Evolutionary conservation across 768 basidiomycete species (phyloP).

Genomic region (Pisolithus sp.): DNA sequence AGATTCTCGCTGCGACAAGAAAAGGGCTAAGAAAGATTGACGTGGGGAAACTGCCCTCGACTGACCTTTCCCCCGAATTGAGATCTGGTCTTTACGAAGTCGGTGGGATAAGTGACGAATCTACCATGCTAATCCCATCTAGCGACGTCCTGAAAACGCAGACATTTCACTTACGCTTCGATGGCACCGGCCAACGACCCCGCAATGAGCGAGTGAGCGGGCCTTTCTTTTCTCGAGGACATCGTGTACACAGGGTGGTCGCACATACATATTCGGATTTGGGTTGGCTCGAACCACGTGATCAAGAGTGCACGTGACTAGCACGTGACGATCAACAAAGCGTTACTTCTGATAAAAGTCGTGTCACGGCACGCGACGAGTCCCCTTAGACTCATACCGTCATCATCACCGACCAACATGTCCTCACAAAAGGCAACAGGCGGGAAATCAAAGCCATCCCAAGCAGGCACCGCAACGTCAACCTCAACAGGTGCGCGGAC

Average conservation of each 20-base stretch:
- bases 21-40: not conserved
- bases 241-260: conserved; percentile 19
- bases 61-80: conserved; percentile 81
- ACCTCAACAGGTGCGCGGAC: conserved; percentile 24
- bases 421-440: conserved; percentile 46
- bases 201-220: conserved; percentile 80
- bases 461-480: no score
- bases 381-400: conserved; percentile 20
- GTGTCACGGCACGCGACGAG: conserved; percentile 31
- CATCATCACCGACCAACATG: conserved; percentile 13
- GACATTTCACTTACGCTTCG: conserved; percentile 63
- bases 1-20: conserved; percentile 45
- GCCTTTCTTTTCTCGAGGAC: conserved; percentile 67
- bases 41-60: not conserved
- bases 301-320: no score
- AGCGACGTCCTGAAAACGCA: conserved; percentile 9
- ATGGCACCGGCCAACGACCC: conserved; percentile 90
- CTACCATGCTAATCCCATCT: conserved; percentile 42
- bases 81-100: conserved; percentile 89
- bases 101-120: conserved; percentile 82
- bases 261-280: no score
- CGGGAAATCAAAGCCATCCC: conserved; percentile 51
- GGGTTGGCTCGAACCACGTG: no score
- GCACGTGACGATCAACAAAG: conserved; percentile 25
- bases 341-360: conserved; percentile 6